Base-by-base conservation (phyloP, 768 basidiomycete genomes). In the Kwoniella europaea region DNA sequence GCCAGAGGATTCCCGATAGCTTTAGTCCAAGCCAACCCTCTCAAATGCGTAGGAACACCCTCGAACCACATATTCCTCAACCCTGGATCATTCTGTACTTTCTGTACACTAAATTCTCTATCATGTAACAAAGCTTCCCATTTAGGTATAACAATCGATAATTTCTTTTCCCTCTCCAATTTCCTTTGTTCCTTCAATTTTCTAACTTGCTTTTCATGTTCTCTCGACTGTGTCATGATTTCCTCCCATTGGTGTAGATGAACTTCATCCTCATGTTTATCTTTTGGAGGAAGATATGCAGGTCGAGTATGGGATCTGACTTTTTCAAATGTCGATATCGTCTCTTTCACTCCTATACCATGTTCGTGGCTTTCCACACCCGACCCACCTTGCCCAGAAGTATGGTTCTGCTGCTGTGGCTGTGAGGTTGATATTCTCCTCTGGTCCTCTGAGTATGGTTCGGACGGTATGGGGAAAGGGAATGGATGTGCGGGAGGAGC, bases 1-100 rank as follows among this genome's bases (percentile, higher is more conserved):
- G 82, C 79, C 56, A 83, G 67, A 13, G 74, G 77, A 63, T 83
- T 83, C 9, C 82, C 82, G 43, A 83, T 81, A 27, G 76, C 77
- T 55, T 76, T 53, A 53, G 63, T 65, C 82, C 82, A 83, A 16
- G 80, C 79, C 60, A 73, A 80, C 2, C 82, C 82, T 55, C 82
- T 71, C 54, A 83, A 61, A 78, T 82, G 79, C 44, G 72, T 70
- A 1, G 82, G 82, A 4, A 79, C 67, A 20, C 82, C 82, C 20
- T 80, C 71, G 52, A 82, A 80, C 82, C 82, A 83, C 67, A 82
- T 60, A 22, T 69, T 68, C 66, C 81, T 71, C 52, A 82, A 62
- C 18, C 42, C 68, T 53, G 65, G 50, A 71, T 82, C 74, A 18
- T 41, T 57, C 41, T 68, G 73, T 7, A 82, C 73, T 15, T 69